Percentiles rank a stretch among this genome's conserved stretches.
phyloP scores from a whole-genome alignment of 1,284 basidiomycete genomes.

The Leccinum fuscescens region DNA sequence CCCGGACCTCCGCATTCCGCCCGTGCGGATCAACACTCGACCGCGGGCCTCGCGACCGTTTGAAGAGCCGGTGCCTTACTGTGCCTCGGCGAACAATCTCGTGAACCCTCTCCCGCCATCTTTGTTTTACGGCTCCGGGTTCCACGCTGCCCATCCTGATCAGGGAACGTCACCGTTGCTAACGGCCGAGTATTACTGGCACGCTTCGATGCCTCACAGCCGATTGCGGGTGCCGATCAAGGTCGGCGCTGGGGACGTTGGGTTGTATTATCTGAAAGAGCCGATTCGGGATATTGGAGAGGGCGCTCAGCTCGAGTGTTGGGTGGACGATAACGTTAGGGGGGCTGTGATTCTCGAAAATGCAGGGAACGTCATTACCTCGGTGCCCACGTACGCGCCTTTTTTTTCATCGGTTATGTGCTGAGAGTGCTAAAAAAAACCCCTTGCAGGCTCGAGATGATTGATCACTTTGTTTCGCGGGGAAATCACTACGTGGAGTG shows the following conservation, averaged over 20 bases:
- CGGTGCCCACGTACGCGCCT: constrained; percentile 54
- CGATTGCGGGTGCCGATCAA: constrained; percentile 74
- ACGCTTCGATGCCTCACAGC: constrained; percentile 74
- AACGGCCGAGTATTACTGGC: constrained; percentile 83
- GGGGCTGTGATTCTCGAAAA: constrained; percentile 66
- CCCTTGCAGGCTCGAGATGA: constrained; percentile 61
- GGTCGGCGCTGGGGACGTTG: constrained; percentile 75
- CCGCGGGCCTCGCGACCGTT: constrained; percentile 59
- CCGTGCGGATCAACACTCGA: constrained; percentile 70
- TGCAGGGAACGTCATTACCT: constrained; percentile 48
- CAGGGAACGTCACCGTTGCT: constrained; percentile 43
- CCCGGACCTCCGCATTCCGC: constrained; percentile 59
- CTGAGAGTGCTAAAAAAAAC: constrained; percentile 3
- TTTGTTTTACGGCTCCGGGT: constrained; percentile 88
- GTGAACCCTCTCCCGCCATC: constrained; percentile 90
- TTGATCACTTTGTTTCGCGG: constrained; percentile 72
- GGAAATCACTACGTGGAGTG: constrained; percentile 90
- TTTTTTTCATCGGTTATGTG: background rate
- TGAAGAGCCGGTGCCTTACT: constrained; percentile 85
- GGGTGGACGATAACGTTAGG: constrained; percentile 79
- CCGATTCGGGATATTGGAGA: constrained; percentile 51
- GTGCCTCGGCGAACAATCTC: constrained; percentile 90
- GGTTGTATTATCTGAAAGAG: constrained; percentile 74
- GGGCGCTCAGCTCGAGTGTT: constrained; percentile 72
- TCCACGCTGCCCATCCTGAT: constrained; percentile 74